Evolutionary conservation across 1,284 basidiomycete species (phyloP), one percentile per base, ranked within the genome.

Genomic region (Microbotryum violaceum): DNA sequence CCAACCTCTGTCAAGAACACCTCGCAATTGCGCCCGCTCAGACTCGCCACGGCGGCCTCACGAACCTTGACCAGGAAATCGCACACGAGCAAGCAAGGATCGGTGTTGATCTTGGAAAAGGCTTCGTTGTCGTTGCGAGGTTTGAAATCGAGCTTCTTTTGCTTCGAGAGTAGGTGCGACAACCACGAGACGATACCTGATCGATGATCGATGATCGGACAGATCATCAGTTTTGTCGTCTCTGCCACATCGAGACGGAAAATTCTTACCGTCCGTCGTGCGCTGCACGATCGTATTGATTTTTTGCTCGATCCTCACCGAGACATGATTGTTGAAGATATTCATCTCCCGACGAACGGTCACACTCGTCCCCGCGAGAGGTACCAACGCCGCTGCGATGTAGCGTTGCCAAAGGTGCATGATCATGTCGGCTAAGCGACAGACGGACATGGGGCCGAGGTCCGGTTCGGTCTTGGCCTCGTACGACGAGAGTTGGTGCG

Each of bases 351-450:
- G 83, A 49, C 96, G 83, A 44, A 88, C 82, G 0, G 91, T 92
- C 1, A 94, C 88, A 0, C 88, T 89, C 8, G 85, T 84, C 60
- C 85, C 86, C 0, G 91, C 87, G 6, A 99, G 81, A 0, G 96
- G 94, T 12, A 97, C 80, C 8, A 99, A 77, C 0, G 93, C 94
- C 20, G 90, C 89, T 52, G 87, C 87, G 69, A 91, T 84, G 76
- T 98, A 99, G 74, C 91, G 88, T 75, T 98, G 96, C 93, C 93
- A 97, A 4, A 99, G 82, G 73, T 96, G 89, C 71, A 88, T 89
- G 62, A 96, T 86, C 56, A 96, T 82, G 75, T 96, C 92, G n/a
- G 88, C 84, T 1, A 82, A 80, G 65, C 82, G 83, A 61, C 98
- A 78, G 21, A 89, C 82, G 0, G 77, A 73, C 2, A 97, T 75